Percentiles rank a stretch among this genome's conserved stretches.
Conservation (phyloP, 2,329 filamentous ascomycete species). For the Cytospora mali region DNA sequence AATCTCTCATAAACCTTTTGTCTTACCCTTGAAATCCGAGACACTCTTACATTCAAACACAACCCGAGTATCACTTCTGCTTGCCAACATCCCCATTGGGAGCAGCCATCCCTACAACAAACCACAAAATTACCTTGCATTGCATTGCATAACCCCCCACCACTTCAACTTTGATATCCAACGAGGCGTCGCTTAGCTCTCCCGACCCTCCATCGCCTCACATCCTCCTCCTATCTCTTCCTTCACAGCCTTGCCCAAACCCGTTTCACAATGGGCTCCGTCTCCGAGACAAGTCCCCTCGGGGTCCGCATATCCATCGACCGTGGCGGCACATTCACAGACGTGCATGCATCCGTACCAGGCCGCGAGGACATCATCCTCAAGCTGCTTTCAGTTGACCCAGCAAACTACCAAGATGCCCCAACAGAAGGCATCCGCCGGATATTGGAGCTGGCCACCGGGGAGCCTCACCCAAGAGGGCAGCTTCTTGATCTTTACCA, state of each 20-base stretch:
- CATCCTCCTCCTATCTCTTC: background rate
- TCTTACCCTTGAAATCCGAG: no score
- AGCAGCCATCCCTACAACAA: no score
- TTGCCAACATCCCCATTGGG: background rate
- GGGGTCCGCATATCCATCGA: conserved; percentile 36
- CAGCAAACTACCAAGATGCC: conserved; percentile 67
- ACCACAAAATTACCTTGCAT: background rate
- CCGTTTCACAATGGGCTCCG: conserved; percentile 16
- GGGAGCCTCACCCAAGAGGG: conserved; percentile 37
- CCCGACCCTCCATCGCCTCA: background rate
- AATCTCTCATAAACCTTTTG: background rate
- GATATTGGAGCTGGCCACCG: conserved; percentile 40
- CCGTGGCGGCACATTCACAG: conserved; percentile 69
- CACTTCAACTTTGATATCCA: background rate
- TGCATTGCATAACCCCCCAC: background rate
- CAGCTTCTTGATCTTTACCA: conserved; percentile 12
- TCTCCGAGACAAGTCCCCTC: conserved; percentile 9
- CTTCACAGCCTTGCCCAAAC: background rate
- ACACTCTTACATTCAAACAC: no score
- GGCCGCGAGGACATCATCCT: conserved; percentile 66
- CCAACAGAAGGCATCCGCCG: conserved; percentile 68
- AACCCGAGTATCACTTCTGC: background rate
- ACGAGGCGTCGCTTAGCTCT: background rate
- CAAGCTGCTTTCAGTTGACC: conserved; percentile 70
- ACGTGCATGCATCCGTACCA: conserved; percentile 64